A percentile compares a stretch with the other conserved stretches of the same genome.
These are phyloP conservation scores for Blastobotrys attinorum DNA, from an alignment of 805 yeast species.

Conservation along the genomic window DNA sequence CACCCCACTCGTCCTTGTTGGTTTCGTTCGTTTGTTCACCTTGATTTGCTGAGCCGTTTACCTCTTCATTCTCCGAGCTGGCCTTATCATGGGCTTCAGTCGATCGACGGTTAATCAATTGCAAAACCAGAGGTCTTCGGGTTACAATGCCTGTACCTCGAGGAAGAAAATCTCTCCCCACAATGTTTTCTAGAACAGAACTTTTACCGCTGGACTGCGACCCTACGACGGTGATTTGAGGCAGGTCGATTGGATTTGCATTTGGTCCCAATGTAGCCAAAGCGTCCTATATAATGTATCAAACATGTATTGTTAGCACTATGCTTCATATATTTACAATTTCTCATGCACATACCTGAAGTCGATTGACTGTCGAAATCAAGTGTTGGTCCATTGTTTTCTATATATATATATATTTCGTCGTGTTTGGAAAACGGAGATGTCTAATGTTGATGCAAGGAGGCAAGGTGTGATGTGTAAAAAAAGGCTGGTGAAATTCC, in stretches of 20 bases:
- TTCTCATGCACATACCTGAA: slow-evolving; percentile 30
- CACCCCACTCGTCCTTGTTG: slow-evolving; percentile 80
- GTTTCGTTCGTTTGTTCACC: slow-evolving; percentile 14
- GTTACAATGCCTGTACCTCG: slow-evolving; percentile 89
- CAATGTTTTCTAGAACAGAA: slow-evolving; percentile 82
- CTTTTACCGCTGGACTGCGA: slow-evolving; percentile 88
- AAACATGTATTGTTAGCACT: neutral
- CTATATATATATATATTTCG: neutral
- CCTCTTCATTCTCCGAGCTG: slow-evolving; percentile 9
- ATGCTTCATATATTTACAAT: neutral
- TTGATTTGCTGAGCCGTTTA: slow-evolving; percentile 15
- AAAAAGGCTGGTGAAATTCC: neutral
- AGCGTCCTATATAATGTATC: slow-evolving; percentile 56
- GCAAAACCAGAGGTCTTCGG: slow-evolving; percentile 75
- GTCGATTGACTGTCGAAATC: slow-evolving; percentile 78
- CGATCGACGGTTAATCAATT: slow-evolving; percentile 64
- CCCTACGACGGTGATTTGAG: slow-evolving; percentile 86
- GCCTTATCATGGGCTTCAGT: slow-evolving; percentile 12
- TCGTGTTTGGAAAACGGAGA: neutral
- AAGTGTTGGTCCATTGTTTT: slow-evolving; percentile 61
- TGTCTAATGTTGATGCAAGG: neutral
- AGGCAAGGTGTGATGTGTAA: neutral
- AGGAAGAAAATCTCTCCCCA: slow-evolving; percentile 85
- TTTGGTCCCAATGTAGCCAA: slow-evolving; percentile 79
- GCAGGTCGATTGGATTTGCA: slow-evolving; percentile 79